Evolutionary conservation across 1,284 basidiomycete genomes (phyloP), one percentile per base, ranked within the genome.

Genomic region (Ceratobasidium sp.): DNA sequence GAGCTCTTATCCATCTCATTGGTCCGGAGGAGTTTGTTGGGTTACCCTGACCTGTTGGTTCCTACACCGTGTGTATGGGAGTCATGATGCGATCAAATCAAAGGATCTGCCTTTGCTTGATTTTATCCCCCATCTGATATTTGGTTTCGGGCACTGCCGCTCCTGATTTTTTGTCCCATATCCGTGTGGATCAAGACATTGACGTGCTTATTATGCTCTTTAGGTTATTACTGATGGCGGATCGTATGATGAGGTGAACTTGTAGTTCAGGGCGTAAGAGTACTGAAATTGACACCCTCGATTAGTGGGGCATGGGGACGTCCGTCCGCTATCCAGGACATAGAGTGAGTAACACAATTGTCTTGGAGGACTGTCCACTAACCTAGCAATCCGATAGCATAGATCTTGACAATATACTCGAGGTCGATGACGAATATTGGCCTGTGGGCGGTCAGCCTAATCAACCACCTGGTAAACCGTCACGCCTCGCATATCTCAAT

Each of bases 351-450:
- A 22, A 22, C 2, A 29, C 27, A 29, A 15, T 29, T 22, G 6
- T 7, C 19, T 2, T 22, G 54, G n/a, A n/a, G n/a, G n/a, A 56
- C 27, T 24, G 22, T 24, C 5, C 29, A 29, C 24, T 36, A 44
- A 41, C 4, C 11, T 41, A 41, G 36, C 11, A 41, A 5, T 41
- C 11, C 14, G 36, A 11, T 48, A 72, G 69, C 29, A 60, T 57
- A 7, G 69, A 72, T 44, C 41, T 72, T 11, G 69, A 62, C 11
- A 36, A 50, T n/a, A 47, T 57, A 8, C 36, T 72, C 24, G 69
- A 72, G 27, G 50, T 62, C 1, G 69, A 72, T 19, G 69, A 72
- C 47, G 69, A 72, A 36, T 24, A 51, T 29, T 72, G 69, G 69
- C 69, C 69, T 2, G 22, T 62, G 14, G 33, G 24, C 3, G 57